Evolutionary conservation across 1,284 basidiomycete species (phyloP), one percentile per base, ranked within the genome.

Genomic region (Puccinia hordei): DNA sequence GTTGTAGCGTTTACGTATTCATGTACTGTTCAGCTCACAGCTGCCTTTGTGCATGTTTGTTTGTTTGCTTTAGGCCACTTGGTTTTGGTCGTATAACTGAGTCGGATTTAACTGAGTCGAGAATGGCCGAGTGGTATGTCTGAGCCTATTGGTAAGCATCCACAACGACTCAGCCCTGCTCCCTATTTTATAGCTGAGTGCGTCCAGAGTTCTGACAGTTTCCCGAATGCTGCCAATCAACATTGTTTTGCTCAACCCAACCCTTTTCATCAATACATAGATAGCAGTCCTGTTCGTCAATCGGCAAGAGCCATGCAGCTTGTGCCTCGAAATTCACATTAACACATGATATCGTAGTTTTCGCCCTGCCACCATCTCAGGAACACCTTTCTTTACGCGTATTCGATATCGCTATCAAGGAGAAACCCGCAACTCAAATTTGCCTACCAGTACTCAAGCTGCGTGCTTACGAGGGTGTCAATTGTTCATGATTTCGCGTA

Each of bases 131-230:
- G n/a, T 13, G 41, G 30, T 9, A 65, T 27, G 38, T 66, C 41
- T 63, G 30, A 63, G 19, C 35, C 61, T 38, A 63, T 15, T 19
- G 1, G 63, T 46, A 66, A 22, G n/a, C 27, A 66, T 66, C 41
- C 1, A 46, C 63, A 13, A 46, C 63, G 41, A 46, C 63, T 66
- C 63, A 66, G 63, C 17, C n/a, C 27, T 65, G 5, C 5, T 66
- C 63, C 63, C 38, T 41, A 44, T 44, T 66, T 38, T 44, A 41
- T 46, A 66, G 38, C 63, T 66, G 61, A 65, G 61, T 38, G 19
- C 27, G 33, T 19, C 30, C 38, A 19, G 41, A 66, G 41, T 46
- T 66, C 63, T 66, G 27, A 38, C 24, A 24, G n/a, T 46, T 12
- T 27, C 24, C 22, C 53, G n/a, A 66, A 46, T 46, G 5, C 22